phyloP scores from a whole-genome alignment of 768 basidiomycete species.

The Leucogyrophana mollusca region DNA sequence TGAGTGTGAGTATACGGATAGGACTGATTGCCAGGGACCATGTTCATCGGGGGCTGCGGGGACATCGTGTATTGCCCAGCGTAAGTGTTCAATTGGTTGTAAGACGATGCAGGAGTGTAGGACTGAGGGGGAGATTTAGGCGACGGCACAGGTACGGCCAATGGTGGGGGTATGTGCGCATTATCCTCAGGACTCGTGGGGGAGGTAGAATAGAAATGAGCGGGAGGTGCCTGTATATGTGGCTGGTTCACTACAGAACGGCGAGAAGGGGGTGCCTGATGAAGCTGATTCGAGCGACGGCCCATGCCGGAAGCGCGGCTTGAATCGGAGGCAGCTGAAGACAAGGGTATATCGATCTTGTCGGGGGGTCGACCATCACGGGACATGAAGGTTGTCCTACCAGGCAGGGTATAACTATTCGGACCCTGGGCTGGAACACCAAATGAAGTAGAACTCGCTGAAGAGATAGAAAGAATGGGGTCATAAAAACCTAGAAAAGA shows the following conservation, averaged over 20 bases:
- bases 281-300: not conserved
- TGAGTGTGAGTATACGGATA: conserved; percentile 33
- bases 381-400: conserved; percentile 4
- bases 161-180: conserved; percentile 2
- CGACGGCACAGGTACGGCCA: conserved; percentile 18
- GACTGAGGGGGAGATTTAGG: conserved; percentile 16
- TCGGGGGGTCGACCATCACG: conserved; percentile 3
- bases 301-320: not conserved
- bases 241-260: conserved; percentile 1
- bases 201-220: not conserved
- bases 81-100: conserved; percentile 35
- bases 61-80: conserved; percentile 49
- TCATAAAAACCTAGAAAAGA: conserved; percentile 7
- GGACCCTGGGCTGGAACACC: not conserved
- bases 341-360: not conserved
- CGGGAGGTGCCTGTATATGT: conserved; percentile 5
- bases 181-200: not conserved
- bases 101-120: conserved; percentile 25
- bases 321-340: not conserved
- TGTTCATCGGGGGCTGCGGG: conserved; percentile 35
- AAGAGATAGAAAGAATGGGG: not conserved
- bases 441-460: not conserved
- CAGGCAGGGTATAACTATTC: not conserved
- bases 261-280: not conserved
- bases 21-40: conserved; percentile 23